Evolutionary conservation across 1,139 yeast genomes (phyloP).

Genomic region (Saccharomycopsis phalli): DNA sequence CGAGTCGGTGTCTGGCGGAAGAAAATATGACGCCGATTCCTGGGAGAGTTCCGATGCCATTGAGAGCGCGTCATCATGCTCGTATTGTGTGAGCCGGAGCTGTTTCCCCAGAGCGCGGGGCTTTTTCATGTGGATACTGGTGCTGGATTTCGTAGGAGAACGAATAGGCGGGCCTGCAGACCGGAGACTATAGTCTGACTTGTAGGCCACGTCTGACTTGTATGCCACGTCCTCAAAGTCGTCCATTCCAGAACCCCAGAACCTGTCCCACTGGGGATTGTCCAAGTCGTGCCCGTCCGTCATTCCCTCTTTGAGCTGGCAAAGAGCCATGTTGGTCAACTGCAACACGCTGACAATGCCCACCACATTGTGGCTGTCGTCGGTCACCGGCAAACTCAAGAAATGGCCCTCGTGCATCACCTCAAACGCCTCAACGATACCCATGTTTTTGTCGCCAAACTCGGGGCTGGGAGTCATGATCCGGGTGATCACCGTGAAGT

Average conservation of each 20-base stretch:
- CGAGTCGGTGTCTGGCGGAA: conserved; percentile 19
- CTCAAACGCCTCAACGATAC: conserved; percentile 33
- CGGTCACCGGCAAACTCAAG: conserved; percentile 32
- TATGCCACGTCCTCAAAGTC: conserved; percentile 20
- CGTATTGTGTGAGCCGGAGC: neutral
- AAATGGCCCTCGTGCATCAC: conserved; percentile 37
- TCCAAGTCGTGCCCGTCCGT: conserved; percentile 21
- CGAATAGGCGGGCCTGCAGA: conserved; percentile 19
- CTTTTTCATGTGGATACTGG: conserved; percentile 20
- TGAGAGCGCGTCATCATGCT: conserved; percentile 11
- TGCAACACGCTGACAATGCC: conserved; percentile 35
- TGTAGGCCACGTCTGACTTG: conserved; percentile 17
- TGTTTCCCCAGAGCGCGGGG: neutral
- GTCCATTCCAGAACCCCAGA: conserved; percentile 32
- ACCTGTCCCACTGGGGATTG: conserved; percentile 32
- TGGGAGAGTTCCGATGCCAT: conserved; percentile 12
- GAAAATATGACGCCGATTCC: conserved; percentile 17
- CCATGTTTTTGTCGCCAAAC: conserved; percentile 30
- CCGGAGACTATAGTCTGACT: conserved; percentile 22
- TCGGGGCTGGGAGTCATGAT: conserved; percentile 36
- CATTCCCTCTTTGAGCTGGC: conserved; percentile 26
- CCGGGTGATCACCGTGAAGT: conserved; percentile 30
- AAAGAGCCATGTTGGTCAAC: conserved; percentile 31
- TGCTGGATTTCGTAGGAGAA: conserved; percentile 19
- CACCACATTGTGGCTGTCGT: conserved; percentile 26